These are phyloP conservation scores for Plasmodium sp. DNA, from an alignment of 169 alveolate species.

Conservation along the genomic window DNA sequence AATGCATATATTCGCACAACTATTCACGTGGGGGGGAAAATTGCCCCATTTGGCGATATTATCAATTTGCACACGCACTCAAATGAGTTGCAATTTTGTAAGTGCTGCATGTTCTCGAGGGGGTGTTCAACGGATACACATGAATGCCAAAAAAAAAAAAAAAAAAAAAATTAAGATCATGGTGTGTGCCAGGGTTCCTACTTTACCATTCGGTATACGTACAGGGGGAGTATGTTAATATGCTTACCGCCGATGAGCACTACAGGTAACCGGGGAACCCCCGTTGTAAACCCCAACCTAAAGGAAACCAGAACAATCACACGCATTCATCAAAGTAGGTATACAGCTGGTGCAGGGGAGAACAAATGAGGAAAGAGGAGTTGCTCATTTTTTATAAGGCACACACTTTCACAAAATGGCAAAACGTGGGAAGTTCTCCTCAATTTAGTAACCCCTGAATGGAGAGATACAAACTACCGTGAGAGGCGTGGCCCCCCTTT, in stretches of 20 bases:
- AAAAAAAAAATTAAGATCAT: not conserved
- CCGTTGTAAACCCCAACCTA: not conserved
- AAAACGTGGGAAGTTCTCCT: not conserved
- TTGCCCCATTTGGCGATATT: not conserved
- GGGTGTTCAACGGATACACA: not conserved
- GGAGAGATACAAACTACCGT: not conserved
- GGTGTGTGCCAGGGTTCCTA: not conserved
- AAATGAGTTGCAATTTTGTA: not conserved
- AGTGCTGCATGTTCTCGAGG: not conserved
- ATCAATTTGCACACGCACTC: not conserved
- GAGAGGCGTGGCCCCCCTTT: not conserved
- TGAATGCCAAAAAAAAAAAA: not conserved
- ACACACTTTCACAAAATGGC: not conserved
- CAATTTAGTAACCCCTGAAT: not conserved
- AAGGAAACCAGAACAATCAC: not conserved
- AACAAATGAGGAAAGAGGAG: not conserved
- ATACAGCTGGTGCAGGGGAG: not conserved
- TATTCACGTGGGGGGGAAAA: not conserved
- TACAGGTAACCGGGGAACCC: not conserved
- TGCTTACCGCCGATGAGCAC: not conserved
- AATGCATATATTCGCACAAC: not conserved
- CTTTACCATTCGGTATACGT: not conserved
- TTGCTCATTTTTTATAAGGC: not conserved
- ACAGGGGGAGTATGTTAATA: not conserved
- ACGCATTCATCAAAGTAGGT: not conserved